These are phyloP conservation scores for Teratosphaeriaceae sp. DNA, from an alignment of 2,329 filamentous ascomycete species.

Conservation along the genomic window DNA sequence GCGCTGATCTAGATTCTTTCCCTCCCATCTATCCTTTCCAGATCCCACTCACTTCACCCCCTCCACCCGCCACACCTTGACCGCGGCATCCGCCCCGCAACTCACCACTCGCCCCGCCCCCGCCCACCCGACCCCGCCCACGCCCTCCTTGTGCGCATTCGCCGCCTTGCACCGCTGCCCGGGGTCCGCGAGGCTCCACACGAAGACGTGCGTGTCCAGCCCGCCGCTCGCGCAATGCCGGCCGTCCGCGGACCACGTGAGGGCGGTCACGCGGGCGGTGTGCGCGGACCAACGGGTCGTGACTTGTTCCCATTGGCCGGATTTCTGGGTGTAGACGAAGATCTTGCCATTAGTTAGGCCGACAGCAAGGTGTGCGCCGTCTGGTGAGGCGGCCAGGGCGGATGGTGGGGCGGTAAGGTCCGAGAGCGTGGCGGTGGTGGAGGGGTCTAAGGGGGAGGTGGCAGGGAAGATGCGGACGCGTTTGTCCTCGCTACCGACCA, in stretches of 20 bases:
- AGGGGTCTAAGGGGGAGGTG: conserved; percentile 47
- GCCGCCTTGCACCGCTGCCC: conserved; percentile 75
- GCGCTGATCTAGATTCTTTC: no score
- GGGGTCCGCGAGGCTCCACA: conserved; percentile 82
- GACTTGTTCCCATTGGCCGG: conserved; percentile 55
- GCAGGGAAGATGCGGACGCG: conserved; percentile 67
- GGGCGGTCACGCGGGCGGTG: conserved; percentile 58
- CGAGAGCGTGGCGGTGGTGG: conserved; percentile 49
- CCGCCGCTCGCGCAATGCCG: conserved; percentile 77
- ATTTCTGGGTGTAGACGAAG: conserved; percentile 77
- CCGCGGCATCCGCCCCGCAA: conserved; percentile 76
- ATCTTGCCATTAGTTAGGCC: conserved; percentile 86
- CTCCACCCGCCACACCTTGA: conserved; percentile 79
- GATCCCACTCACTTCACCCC: conserved; percentile 24
- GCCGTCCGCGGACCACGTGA: conserved; percentile 72
- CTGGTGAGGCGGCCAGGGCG: conserved; percentile 72
- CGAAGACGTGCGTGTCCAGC: conserved; percentile 84
- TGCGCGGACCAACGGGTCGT: conserved; percentile 75
- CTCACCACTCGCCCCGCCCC: conserved; percentile 67
- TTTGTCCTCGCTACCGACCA: conserved; percentile 70
- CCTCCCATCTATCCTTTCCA: no score
- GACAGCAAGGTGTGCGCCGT: conserved; percentile 70
- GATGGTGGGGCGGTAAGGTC: conserved; percentile 68
- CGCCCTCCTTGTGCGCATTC: conserved; percentile 94
- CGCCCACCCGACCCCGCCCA: conserved; percentile 80